These are phyloP conservation scores for Fusarium euwallaceae DNA, from an alignment of 2,329 filamentous ascomycete species.

Conservation along the genomic window DNA sequence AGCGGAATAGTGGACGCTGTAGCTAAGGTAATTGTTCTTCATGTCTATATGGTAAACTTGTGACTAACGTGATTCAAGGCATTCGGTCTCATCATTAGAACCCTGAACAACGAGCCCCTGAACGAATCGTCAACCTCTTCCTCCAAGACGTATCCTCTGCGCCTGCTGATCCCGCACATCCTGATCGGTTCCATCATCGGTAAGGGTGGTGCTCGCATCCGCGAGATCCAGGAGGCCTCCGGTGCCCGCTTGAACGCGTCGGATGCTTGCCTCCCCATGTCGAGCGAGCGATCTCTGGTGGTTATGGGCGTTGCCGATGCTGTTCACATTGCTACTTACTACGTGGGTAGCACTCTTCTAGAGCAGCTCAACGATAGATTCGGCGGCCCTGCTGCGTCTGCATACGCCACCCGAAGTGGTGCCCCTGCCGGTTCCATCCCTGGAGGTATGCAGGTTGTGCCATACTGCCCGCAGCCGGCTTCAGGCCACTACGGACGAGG, in stretches of 20 bases:
- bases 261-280: conserved; percentile 92
- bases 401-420: conserved; percentile 94
- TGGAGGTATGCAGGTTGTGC: conserved; percentile 99
- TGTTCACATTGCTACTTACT: conserved; percentile 98
- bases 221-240: conserved; percentile 98
- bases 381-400: conserved; percentile 94
- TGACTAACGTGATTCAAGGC: conserved; percentile 68
- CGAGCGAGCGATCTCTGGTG: conserved; percentile 96
- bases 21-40: conserved; percentile 79
- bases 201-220: conserved; percentile 94
- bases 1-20: conserved; percentile 96
- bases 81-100: conserved; percentile 97
- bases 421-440: conserved; percentile 94
- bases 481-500: conserved; percentile 93
- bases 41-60: background rate
- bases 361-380: conserved; percentile 98
- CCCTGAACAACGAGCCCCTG: conserved; percentile 95
- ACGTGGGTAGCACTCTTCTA: conserved; percentile 96
- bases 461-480: conserved; percentile 93
- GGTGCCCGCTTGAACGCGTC: conserved; percentile 97
- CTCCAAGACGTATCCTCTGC: conserved; percentile 97
- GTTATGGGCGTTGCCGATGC: conserved; percentile 98
- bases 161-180: conserved; percentile 94
- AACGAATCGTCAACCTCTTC: conserved; percentile 89
- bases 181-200: conserved; percentile 99